Base-by-base conservation (phyloP, 805 yeast species). In the Pichia nakasei region DNA sequence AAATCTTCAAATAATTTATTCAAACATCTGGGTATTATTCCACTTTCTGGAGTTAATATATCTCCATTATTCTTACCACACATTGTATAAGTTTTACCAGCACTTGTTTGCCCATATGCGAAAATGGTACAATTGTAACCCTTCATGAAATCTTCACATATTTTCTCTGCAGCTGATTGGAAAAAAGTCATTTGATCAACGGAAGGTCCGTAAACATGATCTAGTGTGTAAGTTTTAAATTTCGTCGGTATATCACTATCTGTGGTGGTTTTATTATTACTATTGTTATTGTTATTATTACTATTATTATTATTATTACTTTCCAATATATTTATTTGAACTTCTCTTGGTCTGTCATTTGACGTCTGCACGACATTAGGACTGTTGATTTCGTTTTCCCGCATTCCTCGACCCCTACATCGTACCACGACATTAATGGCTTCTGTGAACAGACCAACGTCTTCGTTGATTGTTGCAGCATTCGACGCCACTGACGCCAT, bases 51-150 rank as follows among this genome's bases (percentile, higher is more conserved):
- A 1, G 58, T 44, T 11, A 56, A 45, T 15, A 52, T 49, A 18
- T 46, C 45, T 17, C 57, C 59, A 8, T 52, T 45, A 24, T 40
- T 54, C 33, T 69, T 71, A 9, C 82, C 81, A 57, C 75, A 72
- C 82, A 76, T 76, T 2, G 82, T 75, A 57, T 71, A 70, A 0
- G 82, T 76, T 52, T 76, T 76, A 4, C 82, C 82, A 2, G 80
- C 70, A 12, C 81, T 81, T 1, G 82, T 76, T 54, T 76, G 82
- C 20, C 82, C 82, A 55, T 76, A 76, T 2, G 80, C 78, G 44
- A 76, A 60, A 7, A 76, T 68, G 1, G 81, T 73, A 43, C 76
- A 77, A 52, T 76, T 76, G 48, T 61, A 69, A 15, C 82, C 81
- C 39, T 60, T 57, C 39, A 74, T 48, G 45, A 76, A 75, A 44